Base-by-base conservation (phyloP, 2,329 filamentous ascomycete species). In the Scedosporium apiospermum region DNA sequence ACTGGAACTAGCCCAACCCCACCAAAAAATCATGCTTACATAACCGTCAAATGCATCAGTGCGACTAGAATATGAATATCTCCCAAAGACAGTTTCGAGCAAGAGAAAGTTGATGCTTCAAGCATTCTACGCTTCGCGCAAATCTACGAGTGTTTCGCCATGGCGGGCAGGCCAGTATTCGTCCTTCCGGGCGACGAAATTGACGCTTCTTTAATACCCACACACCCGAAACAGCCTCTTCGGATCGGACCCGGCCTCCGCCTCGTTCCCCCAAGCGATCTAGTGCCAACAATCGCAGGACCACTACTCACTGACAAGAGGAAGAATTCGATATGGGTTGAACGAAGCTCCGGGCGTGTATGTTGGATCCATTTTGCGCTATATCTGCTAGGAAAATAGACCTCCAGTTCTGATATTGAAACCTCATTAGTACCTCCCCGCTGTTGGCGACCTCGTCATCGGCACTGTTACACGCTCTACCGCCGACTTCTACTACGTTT, bases 191-290 rank as follows among this genome's bases (percentile, higher is more conserved):
- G 95, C 67, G 92, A 97, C 68, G 71, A 77, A 38, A 82, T 97
- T 57, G 84, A 90, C 64, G 73, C 82, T 1, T 79, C 83, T 27
- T 76, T 83, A 42, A 81, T 96, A 44, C 90, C 91, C 2, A 83
- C 83, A 34, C 82, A 88, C 65, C 80, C 82, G 58, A 90, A 87
- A 68, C 79, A 85, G 65, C 85, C 91, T 46, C 80, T 96, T 66
- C 90, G 90, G 63, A 82, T 97, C 27, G 93, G 93, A 30, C 90
- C 91, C 16, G 93, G 93, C 62, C 81, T 97, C 63, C 88, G 89
- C 65, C 87, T 96, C 73, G 86, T 91, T 64, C 90, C 90, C 53
- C 88, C 90, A n/a, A 84, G 83, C 67, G 86, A 85, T 46, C 86
- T 95, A 68, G 80, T 87, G 66, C 80, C 89, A 66, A 87, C 87